A percentile compares a stretch with the other conserved stretches of the same genome.
phyloP scores from a whole-genome alignment of 176 grass and related monocot genomes.

The Calamus simplicifolius region DNA sequence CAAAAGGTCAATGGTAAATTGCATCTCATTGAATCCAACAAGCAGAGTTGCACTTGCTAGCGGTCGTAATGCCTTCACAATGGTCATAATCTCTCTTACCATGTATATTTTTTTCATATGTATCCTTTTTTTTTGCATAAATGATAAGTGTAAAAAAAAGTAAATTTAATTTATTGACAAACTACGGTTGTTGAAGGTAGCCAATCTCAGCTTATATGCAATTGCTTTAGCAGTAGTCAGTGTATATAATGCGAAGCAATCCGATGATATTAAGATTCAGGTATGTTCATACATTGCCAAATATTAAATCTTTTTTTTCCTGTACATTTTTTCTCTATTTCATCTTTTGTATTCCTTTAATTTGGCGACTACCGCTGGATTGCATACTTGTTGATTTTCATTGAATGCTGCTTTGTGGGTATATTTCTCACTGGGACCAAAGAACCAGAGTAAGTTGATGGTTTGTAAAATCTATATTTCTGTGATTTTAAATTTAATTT shows the following conservation, averaged over 20 bases:
- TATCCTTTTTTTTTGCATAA: not conserved
- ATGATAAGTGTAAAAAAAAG: constrained; percentile 3
- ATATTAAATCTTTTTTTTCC: too few species aligned
- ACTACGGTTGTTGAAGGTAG: constrained; percentile 46
- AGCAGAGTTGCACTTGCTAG: constrained; percentile 92
- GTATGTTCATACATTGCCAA: constrained; percentile 29
- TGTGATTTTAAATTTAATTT: not conserved
- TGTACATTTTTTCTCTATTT: not conserved
- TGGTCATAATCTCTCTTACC: constrained; percentile 40
- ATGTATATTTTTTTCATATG: not conserved
- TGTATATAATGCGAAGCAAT: constrained; percentile 33
- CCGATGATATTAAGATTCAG: constrained; percentile 54
- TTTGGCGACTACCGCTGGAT: constrained; percentile 84
- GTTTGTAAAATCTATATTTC: constrained; percentile 14
- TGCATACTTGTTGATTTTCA: constrained; percentile 79
- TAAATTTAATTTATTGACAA: constrained; percentile 14
- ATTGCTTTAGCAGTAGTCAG: constrained; percentile 82
- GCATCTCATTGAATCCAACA: constrained; percentile 85
- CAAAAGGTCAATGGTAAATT: constrained; percentile 96
- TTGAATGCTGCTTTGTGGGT: constrained; percentile 71
- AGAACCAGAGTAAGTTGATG: constrained; percentile 67
- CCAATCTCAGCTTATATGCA: constrained; percentile 84
- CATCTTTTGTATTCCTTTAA: constrained; percentile 16
- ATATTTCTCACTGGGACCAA: constrained; percentile 87
- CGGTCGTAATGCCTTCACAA: constrained; percentile 97